These are phyloP conservation scores for Globisporangium okanoganense DNA, from an alignment of 352 stramenopile genomes.

Conservation along the genomic window DNA sequence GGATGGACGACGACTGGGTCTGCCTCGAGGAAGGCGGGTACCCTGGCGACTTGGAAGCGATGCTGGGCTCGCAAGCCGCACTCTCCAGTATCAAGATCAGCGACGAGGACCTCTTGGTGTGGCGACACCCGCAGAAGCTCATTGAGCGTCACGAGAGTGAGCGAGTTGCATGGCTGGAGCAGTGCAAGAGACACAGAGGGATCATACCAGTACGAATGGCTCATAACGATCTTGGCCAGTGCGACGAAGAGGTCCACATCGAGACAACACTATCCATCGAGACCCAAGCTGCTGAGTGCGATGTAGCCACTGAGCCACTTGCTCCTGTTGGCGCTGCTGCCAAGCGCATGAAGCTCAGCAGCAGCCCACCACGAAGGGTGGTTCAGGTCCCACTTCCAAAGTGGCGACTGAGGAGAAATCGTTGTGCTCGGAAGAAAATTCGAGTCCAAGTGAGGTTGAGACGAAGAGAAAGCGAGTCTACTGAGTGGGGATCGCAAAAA, in stretches of 20 bases:
- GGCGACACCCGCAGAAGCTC: conserved; percentile 32
- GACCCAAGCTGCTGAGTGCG: neutral
- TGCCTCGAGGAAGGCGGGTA: conserved; percentile 48
- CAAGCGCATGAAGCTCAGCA: neutral
- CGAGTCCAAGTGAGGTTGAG: neutral
- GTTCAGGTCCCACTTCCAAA: neutral
- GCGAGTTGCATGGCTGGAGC: conserved; percentile 9
- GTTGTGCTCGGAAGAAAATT: too few relatives aligned
- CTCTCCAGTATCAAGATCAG: neutral
- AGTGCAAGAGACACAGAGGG: neutral
- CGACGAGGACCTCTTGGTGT: conserved; percentile 26
- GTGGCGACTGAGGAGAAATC: neutral
- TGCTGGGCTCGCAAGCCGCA: neutral
- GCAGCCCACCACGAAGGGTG: neutral
- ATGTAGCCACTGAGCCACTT: neutral
- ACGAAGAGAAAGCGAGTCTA: neutral
- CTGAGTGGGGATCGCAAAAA: neutral
- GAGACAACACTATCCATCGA: too few relatives aligned
- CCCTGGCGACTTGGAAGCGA: conserved; percentile 16
- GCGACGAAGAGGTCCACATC: neutral
- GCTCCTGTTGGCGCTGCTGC: too few relatives aligned
- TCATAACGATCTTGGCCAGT: neutral
- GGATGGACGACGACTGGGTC: conserved; percentile 42
- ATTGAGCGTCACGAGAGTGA: conserved; percentile 27
- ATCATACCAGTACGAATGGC: neutral